Conservation (phyloP, 129 eudicot species). For the Saposhnikovia divaricata region DNA sequence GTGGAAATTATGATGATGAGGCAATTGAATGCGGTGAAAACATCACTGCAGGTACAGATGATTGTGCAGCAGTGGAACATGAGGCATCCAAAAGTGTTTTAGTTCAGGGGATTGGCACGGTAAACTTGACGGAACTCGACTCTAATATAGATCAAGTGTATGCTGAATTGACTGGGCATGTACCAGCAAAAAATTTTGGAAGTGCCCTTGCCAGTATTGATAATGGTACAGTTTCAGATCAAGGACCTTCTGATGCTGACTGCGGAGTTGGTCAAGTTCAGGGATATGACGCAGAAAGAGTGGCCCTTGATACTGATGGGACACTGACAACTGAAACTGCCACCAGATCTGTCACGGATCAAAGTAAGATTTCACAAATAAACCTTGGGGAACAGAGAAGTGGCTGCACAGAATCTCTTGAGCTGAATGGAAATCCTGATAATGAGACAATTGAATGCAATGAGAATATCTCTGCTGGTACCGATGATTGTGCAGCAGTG, state of each 20-base stretch:
- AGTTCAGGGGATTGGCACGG: constrained; percentile 10
- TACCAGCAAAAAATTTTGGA: constrained; percentile 13
- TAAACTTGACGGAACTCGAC: neutral
- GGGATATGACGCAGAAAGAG: constrained; percentile 7
- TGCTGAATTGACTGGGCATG: constrained; percentile 15
- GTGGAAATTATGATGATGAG: neutral
- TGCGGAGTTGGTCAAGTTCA: neutral
- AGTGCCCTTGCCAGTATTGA: constrained; percentile 7
- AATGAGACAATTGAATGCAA: neutral
- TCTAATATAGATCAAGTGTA: neutral
- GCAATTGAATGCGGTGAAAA: neutral
- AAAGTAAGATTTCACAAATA: neutral
- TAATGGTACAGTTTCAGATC: neutral
- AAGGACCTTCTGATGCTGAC: constrained; percentile 1
- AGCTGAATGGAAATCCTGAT: constrained; percentile 2
- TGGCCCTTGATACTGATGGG: constrained; percentile 5
- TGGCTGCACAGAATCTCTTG: neutral
- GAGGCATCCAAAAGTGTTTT: neutral
- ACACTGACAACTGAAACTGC: constrained; percentile 11
- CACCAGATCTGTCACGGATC: neutral
- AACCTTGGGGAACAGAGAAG: neutral
- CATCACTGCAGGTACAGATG: neutral
- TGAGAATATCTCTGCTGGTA: neutral
- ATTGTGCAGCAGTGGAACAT: neutral
- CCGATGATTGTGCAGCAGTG: neutral